phyloP scores from a whole-genome alignment of 192 early-diverging fungal species.

The Backusella australiensis region DNA sequence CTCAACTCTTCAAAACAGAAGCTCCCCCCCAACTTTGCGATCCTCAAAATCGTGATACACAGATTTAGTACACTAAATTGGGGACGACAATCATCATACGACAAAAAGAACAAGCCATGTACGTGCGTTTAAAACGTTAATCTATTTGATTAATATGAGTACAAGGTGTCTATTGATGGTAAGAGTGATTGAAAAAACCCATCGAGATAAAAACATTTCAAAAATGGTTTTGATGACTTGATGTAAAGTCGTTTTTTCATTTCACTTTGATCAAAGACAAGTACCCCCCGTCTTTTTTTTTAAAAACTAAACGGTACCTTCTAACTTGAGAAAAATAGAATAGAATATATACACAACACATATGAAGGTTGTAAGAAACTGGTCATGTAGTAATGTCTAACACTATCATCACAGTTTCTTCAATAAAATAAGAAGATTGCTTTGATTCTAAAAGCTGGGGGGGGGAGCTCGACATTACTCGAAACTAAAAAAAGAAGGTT shows the following conservation, averaged over 20 bases:
- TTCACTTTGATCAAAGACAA: too few species aligned
- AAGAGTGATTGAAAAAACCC: neutral
- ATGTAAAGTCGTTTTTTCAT: too few species aligned
- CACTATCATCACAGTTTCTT: too few species aligned
- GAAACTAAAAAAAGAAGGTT: neutral
- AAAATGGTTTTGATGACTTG: neutral
- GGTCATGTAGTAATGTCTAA: too few species aligned
- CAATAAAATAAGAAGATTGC: too few species aligned
- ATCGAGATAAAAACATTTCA: neutral
- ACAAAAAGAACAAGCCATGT: neutral
- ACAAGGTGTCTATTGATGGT: neutral
- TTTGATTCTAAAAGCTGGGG: neutral
- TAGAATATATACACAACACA: neutral
- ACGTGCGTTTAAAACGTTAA: neutral
- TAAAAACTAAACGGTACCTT: neutral
- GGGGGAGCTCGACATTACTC: neutral
- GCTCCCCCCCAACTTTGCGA: neutral
- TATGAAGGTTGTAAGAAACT: neutral
- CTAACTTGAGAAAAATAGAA: neutral
- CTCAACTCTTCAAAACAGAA: neutral
- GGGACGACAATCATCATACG: too few species aligned
- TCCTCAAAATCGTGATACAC: neutral
- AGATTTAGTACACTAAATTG: neutral
- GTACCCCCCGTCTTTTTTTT: neutral
- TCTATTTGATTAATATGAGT: neutral